Base-by-base conservation (phyloP, 306 rosid genomes). In the Rubus parviflorus region DNA sequence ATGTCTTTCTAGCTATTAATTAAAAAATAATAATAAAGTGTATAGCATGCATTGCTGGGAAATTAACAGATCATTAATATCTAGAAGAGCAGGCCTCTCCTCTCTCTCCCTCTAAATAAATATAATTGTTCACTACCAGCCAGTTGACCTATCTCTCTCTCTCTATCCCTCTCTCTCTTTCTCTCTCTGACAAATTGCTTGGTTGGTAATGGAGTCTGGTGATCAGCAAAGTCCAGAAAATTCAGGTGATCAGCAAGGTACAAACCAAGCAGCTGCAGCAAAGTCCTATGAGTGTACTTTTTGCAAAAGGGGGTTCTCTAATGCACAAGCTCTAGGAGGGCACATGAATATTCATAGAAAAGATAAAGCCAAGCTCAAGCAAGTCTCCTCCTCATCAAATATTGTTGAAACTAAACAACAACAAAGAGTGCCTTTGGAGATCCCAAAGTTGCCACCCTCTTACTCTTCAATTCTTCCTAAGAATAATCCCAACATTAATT, bases 321-420 rank as follows among this genome's bases (percentile, higher is more conserved):
- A 89, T 86, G 98, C 98, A 68, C 98, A 93, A 81, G 98, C 97
- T 62, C 80, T 93, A 3, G 98, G 98, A 66, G 98, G 97, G 0
- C 98, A 93, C 85, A 91, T 93, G 98, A 93, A 91, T 75, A 87
- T 93, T 42, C 98, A 93, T 30, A 83, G 98, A 22, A 91, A 87
- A 81, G 92, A 93, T 76, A 93, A 93, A 64, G 96, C 92, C 57
- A 90, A 84, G 79, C 87, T 89, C 83, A 91, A 86, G 83, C 90
- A 84, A 83, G 70, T 54, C 7, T 57, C 70, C 45, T 71, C 63
- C 15, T 67, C 62, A 3, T 10, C 68, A 4, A 68, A 41, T 51
- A 41, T 45, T 4, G n/a, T 7, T 41, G 77, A 73, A 56, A 57
- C 68, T 10, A 57, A 57, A 73, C 68, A 47, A 47, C 71, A 20